Evolutionary conservation across 2,329 filamentous ascomycete genomes (phyloP).

Genomic region (Pseudocercospora fuligena): DNA sequence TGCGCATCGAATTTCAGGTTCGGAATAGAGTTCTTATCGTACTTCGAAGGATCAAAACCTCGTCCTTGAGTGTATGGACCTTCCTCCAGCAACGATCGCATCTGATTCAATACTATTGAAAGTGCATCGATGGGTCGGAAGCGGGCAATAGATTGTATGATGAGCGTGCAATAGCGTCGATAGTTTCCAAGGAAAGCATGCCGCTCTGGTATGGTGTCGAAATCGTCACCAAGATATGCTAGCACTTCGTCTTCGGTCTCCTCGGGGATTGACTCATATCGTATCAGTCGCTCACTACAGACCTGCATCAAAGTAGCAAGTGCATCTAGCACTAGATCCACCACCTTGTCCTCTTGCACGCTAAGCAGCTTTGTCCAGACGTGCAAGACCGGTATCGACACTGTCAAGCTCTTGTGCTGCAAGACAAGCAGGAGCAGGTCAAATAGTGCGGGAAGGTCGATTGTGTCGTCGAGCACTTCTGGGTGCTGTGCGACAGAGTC

Average conservation of each 20-base stretch:
- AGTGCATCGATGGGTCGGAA: conserved; percentile 84
- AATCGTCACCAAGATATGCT: conserved; percentile 86
- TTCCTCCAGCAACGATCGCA: conserved; percentile 73
- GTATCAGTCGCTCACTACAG: conserved; percentile 80
- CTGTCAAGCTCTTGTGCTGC: conserved; percentile 82
- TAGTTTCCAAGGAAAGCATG: conserved; percentile 97
- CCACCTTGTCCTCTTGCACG: conserved; percentile 71
- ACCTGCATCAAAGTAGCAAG: conserved; percentile 79
- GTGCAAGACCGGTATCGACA: conserved; percentile 91
- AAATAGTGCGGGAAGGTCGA: conserved; percentile 76
- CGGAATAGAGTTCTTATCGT: conserved; percentile 70
- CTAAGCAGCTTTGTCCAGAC: conserved; percentile 84
- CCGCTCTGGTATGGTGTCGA: conserved; percentile 89
- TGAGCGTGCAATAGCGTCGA: conserved; percentile 81
- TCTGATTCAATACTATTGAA: conserved; percentile 79
- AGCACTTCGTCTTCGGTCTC: conserved; percentile 80
- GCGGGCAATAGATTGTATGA: conserved; percentile 85
- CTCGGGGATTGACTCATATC: conserved; percentile 85
- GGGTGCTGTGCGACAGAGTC: conserved; percentile 82
- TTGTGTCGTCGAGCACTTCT: conserved; percentile 59
- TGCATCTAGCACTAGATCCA: conserved; percentile 62
- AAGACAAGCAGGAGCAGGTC: conserved; percentile 78
- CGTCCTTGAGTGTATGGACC: conserved; percentile 71
- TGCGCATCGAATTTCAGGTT: conserved; percentile 84
- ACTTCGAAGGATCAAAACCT: conserved; percentile 60